phyloP scores from a whole-genome alignment of 768 basidiomycete species.

The Auriscalpium microsporum region DNA sequence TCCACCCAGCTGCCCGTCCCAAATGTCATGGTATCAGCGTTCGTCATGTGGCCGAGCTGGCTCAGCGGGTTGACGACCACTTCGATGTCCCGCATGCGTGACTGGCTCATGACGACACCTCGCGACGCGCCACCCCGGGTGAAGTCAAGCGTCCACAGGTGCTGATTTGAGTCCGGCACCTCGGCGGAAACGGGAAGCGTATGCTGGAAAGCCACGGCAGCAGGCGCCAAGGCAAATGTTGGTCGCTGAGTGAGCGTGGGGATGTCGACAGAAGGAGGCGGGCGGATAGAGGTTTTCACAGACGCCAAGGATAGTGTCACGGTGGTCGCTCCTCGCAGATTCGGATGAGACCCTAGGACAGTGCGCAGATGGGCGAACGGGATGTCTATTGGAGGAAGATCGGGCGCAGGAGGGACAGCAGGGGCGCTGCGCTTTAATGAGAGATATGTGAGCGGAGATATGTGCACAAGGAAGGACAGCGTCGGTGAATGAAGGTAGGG shows the following conservation, averaged over 20 bases:
- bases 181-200: slow-evolving; percentile 37
- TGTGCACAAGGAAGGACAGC: slow-evolving; percentile 61
- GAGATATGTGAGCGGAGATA: slow-evolving; percentile 66
- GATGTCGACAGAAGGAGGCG: slow-evolving; percentile 18
- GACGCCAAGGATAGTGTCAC: slow-evolving; percentile 42
- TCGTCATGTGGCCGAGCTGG: slow-evolving; percentile 33
- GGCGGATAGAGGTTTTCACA: slow-evolving; percentile 32
- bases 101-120: slow-evolving; percentile 68
- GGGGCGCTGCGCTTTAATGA: slow-evolving; percentile 40
- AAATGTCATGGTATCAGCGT: slow-evolving; percentile 38
- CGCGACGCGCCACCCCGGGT: slow-evolving; percentile 39
- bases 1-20: slow-evolving; percentile 58
- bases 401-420: slow-evolving; percentile 17
- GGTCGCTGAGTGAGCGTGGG: slow-evolving; percentile 31
- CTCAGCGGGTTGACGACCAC: slow-evolving; percentile 49
- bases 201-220: slow-evolving; percentile 41
- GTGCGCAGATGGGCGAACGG: slow-evolving; percentile 39
- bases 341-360: slow-evolving; percentile 29
- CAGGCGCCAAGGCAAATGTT: slow-evolving; percentile 42
- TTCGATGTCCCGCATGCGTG: slow-evolving; percentile 67
- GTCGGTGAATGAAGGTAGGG: slow-evolving; percentile 62
- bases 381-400: slow-evolving; percentile 38
- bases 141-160: slow-evolving; percentile 67
- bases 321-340: slow-evolving; percentile 41
- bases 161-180: slow-evolving; percentile 23